These are phyloP conservation scores for Tothia fuscella DNA, from an alignment of 2,329 filamentous ascomycete species.

Conservation along the genomic window DNA sequence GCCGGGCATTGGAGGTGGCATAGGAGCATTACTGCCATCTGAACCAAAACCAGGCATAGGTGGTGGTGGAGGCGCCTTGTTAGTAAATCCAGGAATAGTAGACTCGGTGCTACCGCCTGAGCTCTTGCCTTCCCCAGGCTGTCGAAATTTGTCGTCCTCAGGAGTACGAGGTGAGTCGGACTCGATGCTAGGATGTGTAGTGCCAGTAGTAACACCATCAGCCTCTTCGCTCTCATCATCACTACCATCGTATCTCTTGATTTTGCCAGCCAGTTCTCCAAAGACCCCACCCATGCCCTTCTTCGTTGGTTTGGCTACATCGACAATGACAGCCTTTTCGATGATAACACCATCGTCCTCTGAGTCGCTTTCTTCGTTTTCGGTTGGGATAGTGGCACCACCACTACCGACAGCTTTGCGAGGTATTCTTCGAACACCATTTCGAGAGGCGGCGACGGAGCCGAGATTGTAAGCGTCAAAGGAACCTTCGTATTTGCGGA, in stretches of 20 bases:
- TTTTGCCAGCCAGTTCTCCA: conserved; percentile 62
- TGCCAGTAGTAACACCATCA: conserved; percentile 60
- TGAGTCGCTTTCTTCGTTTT: conserved; percentile 16
- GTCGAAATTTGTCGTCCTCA: conserved; percentile 46
- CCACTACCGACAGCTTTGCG: conserved; percentile 20
- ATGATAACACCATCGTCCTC: conserved; percentile 37
- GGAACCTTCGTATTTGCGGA: conserved; percentile 26
- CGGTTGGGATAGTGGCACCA: too few relatives aligned
- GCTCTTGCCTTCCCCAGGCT: conserved; percentile 17
- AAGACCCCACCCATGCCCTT: conserved; percentile 55
- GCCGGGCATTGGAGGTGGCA: conserved; percentile 21
- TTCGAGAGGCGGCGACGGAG: conserved; percentile 17
- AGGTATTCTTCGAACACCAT: conserved; percentile 3
- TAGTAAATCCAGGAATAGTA: conserved; percentile 29
- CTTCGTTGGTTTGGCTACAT: conserved; percentile 50
- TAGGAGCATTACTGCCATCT: too few relatives aligned
- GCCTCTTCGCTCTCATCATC: conserved; percentile 52
- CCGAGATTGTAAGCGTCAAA: conserved; percentile 34
- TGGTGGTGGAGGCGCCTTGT: conserved; percentile 38
- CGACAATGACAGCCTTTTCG: conserved; percentile 68
- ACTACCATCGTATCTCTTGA: conserved; percentile 60
- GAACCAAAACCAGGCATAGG: conserved; percentile 29
- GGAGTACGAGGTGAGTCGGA: conserved; percentile 57
- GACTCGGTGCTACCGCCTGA: background rate
- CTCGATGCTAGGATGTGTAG: conserved; percentile 64